These are phyloP conservation scores for Eremochloa ophiuroides DNA, from an alignment of 176 grass and related monocot genomes.

Conservation along the genomic window DNA sequence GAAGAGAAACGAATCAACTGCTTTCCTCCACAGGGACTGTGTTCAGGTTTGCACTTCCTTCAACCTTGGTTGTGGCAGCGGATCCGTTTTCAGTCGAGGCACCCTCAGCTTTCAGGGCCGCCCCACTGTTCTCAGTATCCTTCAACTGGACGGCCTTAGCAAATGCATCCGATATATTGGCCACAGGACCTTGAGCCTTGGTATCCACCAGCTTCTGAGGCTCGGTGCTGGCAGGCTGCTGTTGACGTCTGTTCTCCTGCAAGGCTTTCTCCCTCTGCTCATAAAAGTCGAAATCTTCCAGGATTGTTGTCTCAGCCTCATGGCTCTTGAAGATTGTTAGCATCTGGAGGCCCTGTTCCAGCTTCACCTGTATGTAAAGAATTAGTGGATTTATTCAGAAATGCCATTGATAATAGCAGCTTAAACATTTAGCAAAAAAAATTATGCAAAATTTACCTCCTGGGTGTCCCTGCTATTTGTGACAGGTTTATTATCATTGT, in stretches of 20 bases:
- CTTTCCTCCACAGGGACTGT: constrained; percentile 25
- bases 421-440: neutral
- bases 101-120: constrained; percentile 14
- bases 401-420: neutral
- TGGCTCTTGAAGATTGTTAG: constrained; percentile 84
- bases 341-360: constrained; percentile 85
- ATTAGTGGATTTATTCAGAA: constrained; percentile 5
- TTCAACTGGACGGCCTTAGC: constrained; percentile 47
- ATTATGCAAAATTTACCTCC: constrained; percentile 45
- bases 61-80: constrained; percentile 10
- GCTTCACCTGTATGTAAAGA: constrained; percentile 60
- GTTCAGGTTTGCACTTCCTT: constrained; percentile 33
- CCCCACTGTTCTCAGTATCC: constrained; percentile 28
- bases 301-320: constrained; percentile 54
- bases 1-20: constrained; percentile 18
- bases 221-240: constrained; percentile 45
- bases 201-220: constrained; percentile 30
- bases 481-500: constrained; percentile 85
- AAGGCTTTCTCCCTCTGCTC: constrained; percentile 88
- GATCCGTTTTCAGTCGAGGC: constrained; percentile 24
- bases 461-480: constrained; percentile 91
- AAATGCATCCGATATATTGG: constrained; percentile 51
- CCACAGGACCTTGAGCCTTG: constrained; percentile 30
- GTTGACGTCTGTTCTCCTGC: constrained; percentile 74
- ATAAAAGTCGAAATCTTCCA: constrained; percentile 88